Conservation (phyloP, 2,329 filamentous ascomycete genomes). For the Fusarium clavum region DNA sequence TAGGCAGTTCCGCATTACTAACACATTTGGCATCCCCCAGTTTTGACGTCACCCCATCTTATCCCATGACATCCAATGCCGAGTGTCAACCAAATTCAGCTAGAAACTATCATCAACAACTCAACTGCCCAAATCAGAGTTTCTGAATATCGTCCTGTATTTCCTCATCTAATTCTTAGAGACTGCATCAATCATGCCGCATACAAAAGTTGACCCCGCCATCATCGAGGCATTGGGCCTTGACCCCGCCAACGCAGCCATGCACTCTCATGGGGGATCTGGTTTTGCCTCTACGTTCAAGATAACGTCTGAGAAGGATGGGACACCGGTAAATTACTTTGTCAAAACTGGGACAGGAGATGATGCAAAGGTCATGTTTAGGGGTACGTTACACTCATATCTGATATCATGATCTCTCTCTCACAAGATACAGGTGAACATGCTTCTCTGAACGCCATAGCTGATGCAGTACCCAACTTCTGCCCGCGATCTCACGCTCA, state of each 20-base stretch:
- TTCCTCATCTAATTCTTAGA: neutral
- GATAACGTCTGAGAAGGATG: constrained; percentile 59
- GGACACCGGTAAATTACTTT: constrained; percentile 69
- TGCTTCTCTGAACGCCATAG: constrained; percentile 84
- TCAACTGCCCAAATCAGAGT: neutral
- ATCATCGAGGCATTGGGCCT: constrained; percentile 59
- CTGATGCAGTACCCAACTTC: constrained; percentile 75
- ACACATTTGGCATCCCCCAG: constrained; percentile 18
- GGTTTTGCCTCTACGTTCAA: constrained; percentile 77
- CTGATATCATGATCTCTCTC: constrained; percentile 7
- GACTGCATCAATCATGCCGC: constrained; percentile 13
- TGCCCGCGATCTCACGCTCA: constrained; percentile 82
- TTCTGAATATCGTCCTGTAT: neutral
- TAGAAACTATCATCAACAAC: neutral
- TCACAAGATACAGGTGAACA: constrained; percentile 73
- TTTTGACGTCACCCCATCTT: constrained; percentile 48
- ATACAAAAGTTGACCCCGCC: constrained; percentile 28
- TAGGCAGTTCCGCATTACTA: constrained; percentile 34
- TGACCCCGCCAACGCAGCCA: constrained; percentile 69
- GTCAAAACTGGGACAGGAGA: constrained; percentile 75
- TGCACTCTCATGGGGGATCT: constrained; percentile 72
- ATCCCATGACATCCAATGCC: constrained; percentile 33
- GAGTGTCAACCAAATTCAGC: constrained; percentile 8
- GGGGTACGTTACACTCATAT: constrained; percentile 58
- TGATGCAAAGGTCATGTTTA: constrained; percentile 75